Percentiles rank a stretch among this genome's conserved stretches.
These are phyloP conservation scores for Tuber magnatum DNA, from an alignment of 495 filamentous ascomycete species.

Conservation along the genomic window DNA sequence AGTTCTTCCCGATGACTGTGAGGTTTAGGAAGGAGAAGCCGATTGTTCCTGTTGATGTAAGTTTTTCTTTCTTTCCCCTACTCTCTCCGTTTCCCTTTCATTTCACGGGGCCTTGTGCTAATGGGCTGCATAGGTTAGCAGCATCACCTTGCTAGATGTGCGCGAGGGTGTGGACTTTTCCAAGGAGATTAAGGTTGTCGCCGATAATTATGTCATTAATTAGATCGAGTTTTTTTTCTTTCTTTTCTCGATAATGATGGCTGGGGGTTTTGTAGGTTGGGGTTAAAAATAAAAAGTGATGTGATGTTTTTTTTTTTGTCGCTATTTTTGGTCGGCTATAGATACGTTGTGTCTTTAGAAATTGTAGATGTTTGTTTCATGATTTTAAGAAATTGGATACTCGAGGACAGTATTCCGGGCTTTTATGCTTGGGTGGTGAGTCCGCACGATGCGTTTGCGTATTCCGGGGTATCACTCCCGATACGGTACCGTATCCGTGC, in stretches of 20 bases:
- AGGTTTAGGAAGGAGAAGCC: conserved; percentile 78
- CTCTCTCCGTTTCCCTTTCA: background rate
- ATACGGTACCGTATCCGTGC: background rate
- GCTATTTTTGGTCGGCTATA: background rate
- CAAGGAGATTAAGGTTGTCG: conserved; percentile 79
- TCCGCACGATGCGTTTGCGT: background rate
- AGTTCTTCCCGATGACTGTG: conserved; percentile 96
- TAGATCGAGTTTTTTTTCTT: conserved; percentile 42
- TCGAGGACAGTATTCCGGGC: background rate
- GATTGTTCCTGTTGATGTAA: conserved; percentile 85
- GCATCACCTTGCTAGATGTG: conserved; percentile 67
- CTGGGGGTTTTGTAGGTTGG: background rate
- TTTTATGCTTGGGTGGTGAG: background rate
- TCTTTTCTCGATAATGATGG: background rate
- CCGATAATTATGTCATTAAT: conserved; percentile 75
- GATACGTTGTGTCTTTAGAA: background rate
- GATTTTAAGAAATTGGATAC: background rate
- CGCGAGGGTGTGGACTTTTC: conserved; percentile 76
- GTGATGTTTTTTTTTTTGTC: conserved; percentile 1
- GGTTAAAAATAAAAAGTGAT: background rate
- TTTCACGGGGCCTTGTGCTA: conserved; percentile 16
- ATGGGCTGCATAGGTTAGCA: conserved; percentile 52
- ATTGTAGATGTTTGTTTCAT: background rate
- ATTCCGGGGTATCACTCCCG: background rate
- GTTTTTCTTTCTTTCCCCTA: conserved; percentile 34